A percentile compares a stretch with the other conserved stretches of the same genome.
These are phyloP conservation scores for Boeremia exigua DNA, from an alignment of 2,329 filamentous ascomycete species.

Conservation along the genomic window DNA sequence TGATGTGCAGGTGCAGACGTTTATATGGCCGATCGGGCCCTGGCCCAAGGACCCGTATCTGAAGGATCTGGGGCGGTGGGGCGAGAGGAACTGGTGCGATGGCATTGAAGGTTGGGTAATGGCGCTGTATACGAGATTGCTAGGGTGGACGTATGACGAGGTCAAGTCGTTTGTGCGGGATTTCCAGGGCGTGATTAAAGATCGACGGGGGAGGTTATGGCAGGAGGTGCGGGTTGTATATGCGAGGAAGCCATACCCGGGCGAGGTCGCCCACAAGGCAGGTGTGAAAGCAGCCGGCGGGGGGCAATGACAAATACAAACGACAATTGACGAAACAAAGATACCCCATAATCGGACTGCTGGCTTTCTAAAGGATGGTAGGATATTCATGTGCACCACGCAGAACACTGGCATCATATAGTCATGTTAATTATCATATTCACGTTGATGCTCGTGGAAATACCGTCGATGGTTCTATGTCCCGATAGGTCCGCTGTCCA, in stretches of 20 bases:
- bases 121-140: conserved; percentile 47
- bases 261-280: conserved; percentile 6
- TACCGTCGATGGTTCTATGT: background rate
- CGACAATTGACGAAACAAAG: background rate
- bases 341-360: background rate
- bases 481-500: background rate
- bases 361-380: background rate
- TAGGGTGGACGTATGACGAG: conserved; percentile 46
- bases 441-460: conserved; percentile 13
- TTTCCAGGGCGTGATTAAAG: conserved; percentile 40
- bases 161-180: conserved; percentile 45
- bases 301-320: background rate
- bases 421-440: conserved; percentile 18
- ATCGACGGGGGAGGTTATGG: conserved; percentile 47
- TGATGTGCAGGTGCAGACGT: conserved; percentile 33
- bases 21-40: conserved; percentile 43
- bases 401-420: background rate
- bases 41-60: conserved; percentile 42
- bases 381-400: background rate
- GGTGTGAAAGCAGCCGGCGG: background rate
- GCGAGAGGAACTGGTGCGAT: conserved; percentile 50
- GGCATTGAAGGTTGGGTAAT: conserved; percentile 52
- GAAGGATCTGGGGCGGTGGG: conserved; percentile 45
- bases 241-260: conserved; percentile 31
- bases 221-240: conserved; percentile 47